phyloP scores from a whole-genome alignment of 129 eudicot species.

The Artemisia tridentata region DNA sequence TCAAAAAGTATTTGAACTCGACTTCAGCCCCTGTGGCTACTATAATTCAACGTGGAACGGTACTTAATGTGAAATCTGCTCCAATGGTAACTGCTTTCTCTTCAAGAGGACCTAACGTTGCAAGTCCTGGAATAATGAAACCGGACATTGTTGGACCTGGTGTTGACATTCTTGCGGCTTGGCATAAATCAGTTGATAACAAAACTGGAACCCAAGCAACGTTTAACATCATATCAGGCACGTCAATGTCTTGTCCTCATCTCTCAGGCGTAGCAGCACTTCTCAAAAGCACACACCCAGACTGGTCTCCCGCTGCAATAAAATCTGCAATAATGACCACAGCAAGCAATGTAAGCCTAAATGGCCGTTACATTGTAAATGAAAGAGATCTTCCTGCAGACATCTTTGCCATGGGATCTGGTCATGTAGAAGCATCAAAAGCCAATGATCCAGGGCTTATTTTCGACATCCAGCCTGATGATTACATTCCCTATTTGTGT shows the following conservation, averaged over 20 bases:
- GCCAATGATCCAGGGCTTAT: background rate
- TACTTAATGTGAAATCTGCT: background rate
- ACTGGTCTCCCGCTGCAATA: background rate
- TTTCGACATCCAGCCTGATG: background rate
- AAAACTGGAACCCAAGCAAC: no score
- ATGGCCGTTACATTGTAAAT: background rate
- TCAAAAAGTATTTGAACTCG: background rate
- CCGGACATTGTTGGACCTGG: background rate
- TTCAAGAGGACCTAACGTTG: no score
- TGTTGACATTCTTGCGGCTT: background rate
- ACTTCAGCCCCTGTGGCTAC: background rate
- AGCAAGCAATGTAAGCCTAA: background rate
- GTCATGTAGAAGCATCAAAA: background rate
- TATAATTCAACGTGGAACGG: background rate
- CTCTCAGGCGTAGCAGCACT: background rate
- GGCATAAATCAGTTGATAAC: no score
- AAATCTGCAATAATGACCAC: background rate
- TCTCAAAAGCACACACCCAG: background rate
- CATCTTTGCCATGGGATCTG: background rate
- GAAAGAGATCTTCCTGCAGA: background rate
- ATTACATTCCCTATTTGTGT: no score
- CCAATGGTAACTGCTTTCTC: background rate
- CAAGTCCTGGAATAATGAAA: no score
- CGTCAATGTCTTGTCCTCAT: background rate
- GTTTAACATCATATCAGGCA: background rate